Base-by-base conservation (phyloP, 2,329 filamentous ascomycete genomes). In the Hansfordia pulvinata region DNA sequence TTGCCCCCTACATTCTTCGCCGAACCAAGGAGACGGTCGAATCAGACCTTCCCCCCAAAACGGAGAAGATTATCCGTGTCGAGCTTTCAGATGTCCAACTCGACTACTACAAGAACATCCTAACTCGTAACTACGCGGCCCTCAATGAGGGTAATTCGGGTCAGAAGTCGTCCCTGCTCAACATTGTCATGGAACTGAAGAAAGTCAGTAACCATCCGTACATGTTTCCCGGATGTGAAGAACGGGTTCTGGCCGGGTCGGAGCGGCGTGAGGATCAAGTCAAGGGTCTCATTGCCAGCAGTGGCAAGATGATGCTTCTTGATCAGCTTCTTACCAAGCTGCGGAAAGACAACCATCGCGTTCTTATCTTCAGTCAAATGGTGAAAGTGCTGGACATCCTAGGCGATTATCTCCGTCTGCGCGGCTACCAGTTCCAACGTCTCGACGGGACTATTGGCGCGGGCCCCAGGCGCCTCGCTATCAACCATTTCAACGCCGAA, bases 111-210 rank as follows among this genome's bases (percentile, higher is more conserved):
- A 96, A 96, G 57, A 96, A 96, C 46, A 96, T 98, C 32, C 64
- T 98, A 14, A 96, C 90, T 0, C 77, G 88, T 43, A 98, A 98
- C 48, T 98, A 98, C 44, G 76, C 85, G 17, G 90, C 88, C 3
- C 65, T 98, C 17, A 93, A 92, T 41, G 82, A 93, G 44, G 88
- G 85, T 23, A 76, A 78, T 23, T 83, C 74, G 33, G 90, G 88
- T 5, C 83, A 92, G 50, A 96, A 93, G 53, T 88, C 93, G 39
- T 96, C 88, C 0, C 59, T 98, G 10, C 61, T 98, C 36, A 98
- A 98, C 53, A 90, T 98, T 49, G 94, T 98, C 73, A 98, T 98
- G 90, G 90, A 98, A 52, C 55, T 98, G 44, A 98, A 98, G 62
- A 98, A 98, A 54, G 85, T 90, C 49, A 96, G 88, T 57, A 98